These are phyloP conservation scores for Circinella umbellata DNA, from an alignment of 371 early-diverging fungal species.

Conservation along the genomic window DNA sequence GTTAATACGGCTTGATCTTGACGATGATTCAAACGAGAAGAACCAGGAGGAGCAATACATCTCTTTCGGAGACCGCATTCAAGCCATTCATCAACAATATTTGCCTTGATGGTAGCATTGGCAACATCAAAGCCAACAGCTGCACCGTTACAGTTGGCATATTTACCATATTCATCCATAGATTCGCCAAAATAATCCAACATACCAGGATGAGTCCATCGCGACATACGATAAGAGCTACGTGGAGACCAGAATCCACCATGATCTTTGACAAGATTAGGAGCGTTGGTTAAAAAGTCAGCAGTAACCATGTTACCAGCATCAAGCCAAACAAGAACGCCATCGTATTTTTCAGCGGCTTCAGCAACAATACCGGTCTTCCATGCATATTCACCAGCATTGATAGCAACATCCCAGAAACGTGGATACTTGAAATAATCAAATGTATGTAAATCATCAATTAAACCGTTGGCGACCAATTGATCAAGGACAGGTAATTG, in stretches of 20 bases:
- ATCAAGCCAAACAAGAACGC: constrained; percentile 64
- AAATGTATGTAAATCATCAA: constrained; percentile 57
- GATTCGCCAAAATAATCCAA: constrained; percentile 57
- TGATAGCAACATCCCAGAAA: constrained; percentile 66
- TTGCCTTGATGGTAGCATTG: constrained; percentile 47
- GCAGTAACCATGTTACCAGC: constrained; percentile 61
- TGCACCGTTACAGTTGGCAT: constrained; percentile 70
- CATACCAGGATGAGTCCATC: constrained; percentile 66
- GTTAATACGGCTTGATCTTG: constrained; percentile 71
- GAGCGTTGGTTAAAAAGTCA: constrained; percentile 56
- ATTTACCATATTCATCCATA: constrained; percentile 41
- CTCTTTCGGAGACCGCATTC: constrained; percentile 57
- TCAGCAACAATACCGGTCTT: constrained; percentile 69
- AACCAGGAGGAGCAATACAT: constrained; percentile 71
- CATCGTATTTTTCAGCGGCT: constrained; percentile 53
- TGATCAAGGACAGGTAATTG: constrained; percentile 53
- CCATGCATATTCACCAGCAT: constrained; percentile 72
- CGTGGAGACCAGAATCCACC: constrained; percentile 66
- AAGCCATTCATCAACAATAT: constrained; percentile 60
- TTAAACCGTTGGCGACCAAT: constrained; percentile 37
- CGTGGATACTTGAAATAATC: constrained; percentile 60
- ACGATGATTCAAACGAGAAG: constrained; percentile 62
- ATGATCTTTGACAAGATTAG: constrained; percentile 40
- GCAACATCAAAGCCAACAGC: constrained; percentile 62
- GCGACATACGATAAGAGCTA: constrained; percentile 50